Base-by-base conservation (phyloP, 2,329 filamentous ascomycete genomes). In the Neofusicoccum ribis region DNA sequence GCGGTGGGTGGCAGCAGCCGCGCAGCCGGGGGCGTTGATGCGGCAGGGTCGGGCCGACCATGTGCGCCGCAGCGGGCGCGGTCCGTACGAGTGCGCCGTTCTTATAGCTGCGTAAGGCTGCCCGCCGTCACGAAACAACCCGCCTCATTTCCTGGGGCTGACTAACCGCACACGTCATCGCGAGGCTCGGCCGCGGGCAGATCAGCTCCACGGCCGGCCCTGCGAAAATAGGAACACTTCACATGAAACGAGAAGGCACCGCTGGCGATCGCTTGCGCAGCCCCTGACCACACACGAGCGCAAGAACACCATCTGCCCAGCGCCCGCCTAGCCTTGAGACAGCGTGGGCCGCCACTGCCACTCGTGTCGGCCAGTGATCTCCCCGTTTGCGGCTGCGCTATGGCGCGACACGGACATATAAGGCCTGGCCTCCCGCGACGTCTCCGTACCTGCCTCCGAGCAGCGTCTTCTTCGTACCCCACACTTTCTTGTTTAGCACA, bases 281-380 rank as follows among this genome's bases (percentile, higher is more conserved):
- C 56, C 56, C 56, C 56, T 60, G 56, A 60, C 41, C 15, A 5
- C 31, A 60, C 43, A 37, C 56, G 56, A 47, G 43, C 56, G 43
- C 43, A 34, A 14, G 56, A 36, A 46, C 41, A 39, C 56, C 41
- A 6, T 6, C 20, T 20, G 56, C n/a, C 44, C 56, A 46, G n/a
- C 43, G 56, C 56, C 11, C n/a, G 17, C n/a, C 31, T 60, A 34
- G 14, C 56, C 56, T 60, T 60, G 56, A 36, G 56, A 60, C 56
- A 17, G 43, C 56, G 43, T 36, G 56, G 27, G 56, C 56, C 56
- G 36, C 41, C 56, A 15, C 14, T 60, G 56, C 37, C n/a, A 23
- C 56, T n/a, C 43, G 56, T 47, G 47, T 47, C 43, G 9, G 11
- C 52, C 37, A 58, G n/a, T 44, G 37, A 43, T 43, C 50, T 9